Evolutionary conservation across 1,284 basidiomycete species (phyloP).

Genomic region (Apiotrichum brassicae): DNA sequence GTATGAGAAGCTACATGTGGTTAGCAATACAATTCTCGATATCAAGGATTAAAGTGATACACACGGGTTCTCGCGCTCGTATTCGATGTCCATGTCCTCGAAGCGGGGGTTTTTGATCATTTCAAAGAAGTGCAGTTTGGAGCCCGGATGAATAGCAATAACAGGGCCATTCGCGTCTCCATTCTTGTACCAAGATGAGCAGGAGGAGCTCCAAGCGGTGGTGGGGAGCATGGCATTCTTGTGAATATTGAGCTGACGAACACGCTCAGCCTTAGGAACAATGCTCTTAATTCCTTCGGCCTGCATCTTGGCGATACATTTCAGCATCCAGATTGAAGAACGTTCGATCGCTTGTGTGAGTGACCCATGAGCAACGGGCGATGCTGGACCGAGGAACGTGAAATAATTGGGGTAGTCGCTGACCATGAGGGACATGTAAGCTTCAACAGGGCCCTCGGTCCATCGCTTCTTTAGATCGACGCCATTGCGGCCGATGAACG

Average conservation of each 20-base stretch:
- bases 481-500: conserved; percentile 23
- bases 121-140: conserved; percentile 25
- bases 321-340: conserved; percentile 11
- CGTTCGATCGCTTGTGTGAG: conserved; percentile 25
- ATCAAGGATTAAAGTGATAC: not conserved
- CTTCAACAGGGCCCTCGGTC: conserved; percentile 23
- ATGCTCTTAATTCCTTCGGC: conserved; percentile 23
- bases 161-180: conserved; percentile 15
- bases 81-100: conserved; percentile 35
- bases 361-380: conserved; percentile 26
- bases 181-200: conserved; percentile 27
- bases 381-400: conserved; percentile 26
- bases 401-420: conserved; percentile 33
- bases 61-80: conserved; percentile 19
- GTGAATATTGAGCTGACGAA: conserved; percentile 35
- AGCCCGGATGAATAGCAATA: conserved; percentile 22
- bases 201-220: conserved; percentile 26
- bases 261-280: conserved; percentile 22
- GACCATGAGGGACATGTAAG: conserved; percentile 32
- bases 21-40: too few relatives aligned
- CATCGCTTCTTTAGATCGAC: conserved; percentile 31
- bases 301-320: conserved; percentile 25
- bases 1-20: conserved; percentile 19
- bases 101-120: conserved; percentile 28
- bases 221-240: conserved; percentile 25